Conservation (phyloP, 2,329 filamentous ascomycete genomes). For the Grosmannia huntii region DNA sequence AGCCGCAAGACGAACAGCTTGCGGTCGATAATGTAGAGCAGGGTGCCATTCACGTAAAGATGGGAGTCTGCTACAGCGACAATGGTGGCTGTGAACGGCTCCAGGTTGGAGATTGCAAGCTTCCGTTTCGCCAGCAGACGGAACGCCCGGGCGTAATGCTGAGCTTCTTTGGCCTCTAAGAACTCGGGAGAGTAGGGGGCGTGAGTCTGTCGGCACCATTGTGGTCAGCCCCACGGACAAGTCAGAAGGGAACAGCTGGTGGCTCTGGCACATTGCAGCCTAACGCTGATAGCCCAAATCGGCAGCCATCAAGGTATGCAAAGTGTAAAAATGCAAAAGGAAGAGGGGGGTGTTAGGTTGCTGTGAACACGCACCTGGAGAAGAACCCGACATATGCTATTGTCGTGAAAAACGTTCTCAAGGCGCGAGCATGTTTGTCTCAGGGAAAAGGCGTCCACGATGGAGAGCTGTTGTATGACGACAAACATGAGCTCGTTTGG, state of each 20-base stretch:
- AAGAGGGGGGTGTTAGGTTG: background rate
- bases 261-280: too few species aligned
- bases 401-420: constrained; percentile 35
- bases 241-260: too few species aligned
- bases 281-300: too few species aligned
- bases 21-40: constrained; percentile 47
- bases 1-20: constrained; percentile 47
- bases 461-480: constrained; percentile 39
- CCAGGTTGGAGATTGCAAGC: constrained; percentile 44
- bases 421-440: constrained; percentile 39
- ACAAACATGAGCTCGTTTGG: constrained; percentile 54
- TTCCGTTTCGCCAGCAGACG: constrained; percentile 48
- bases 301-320: too few species aligned
- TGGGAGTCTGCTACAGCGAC: constrained; percentile 40
- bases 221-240: too few species aligned
- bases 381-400: constrained; percentile 42
- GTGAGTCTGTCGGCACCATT: background rate
- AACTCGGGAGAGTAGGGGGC: constrained; percentile 2
- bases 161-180: background rate
- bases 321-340: background rate
- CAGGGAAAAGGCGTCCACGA: constrained; percentile 46
- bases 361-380: constrained; percentile 37
- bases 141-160: constrained; percentile 39
- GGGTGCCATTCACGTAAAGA: constrained; percentile 43
- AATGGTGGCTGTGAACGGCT: constrained; percentile 48